Conservation (phyloP, 1,284 basidiomycete genomes). For the Ceratobasidium sp. region DNA sequence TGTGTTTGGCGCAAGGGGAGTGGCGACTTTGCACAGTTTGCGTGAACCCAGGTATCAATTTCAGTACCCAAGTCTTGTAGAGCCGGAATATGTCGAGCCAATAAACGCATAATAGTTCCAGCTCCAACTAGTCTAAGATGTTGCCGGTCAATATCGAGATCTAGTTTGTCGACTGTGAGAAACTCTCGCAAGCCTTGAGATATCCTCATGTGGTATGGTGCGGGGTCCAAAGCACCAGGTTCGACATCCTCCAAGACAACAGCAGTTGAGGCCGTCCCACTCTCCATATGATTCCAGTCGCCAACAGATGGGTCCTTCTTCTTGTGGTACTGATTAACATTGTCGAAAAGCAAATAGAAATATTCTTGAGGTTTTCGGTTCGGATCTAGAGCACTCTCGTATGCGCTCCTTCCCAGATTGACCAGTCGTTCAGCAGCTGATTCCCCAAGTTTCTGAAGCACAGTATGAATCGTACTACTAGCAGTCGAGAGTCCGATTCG, state of each 20-base stretch:
- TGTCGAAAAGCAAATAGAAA: conserved; percentile 13
- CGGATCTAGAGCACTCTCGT: neutral
- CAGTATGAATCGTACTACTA: neutral
- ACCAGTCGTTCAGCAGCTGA: neutral
- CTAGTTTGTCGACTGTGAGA: neutral
- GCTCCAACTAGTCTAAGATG: neutral
- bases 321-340: conserved; percentile 12
- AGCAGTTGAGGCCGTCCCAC: conserved; percentile 21
- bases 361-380: conserved; percentile 1
- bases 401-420: neutral
- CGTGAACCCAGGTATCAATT: neutral
- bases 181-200: neutral
- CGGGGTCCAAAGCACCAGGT: conserved; percentile 16
- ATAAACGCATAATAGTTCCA: too few species aligned
- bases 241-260: conserved; percentile 14
- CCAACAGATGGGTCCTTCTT: neutral
- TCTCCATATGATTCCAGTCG: neutral
- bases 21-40: neutral
- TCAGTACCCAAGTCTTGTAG: neutral
- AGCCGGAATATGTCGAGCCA: neutral
- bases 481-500: conserved; percentile 4
- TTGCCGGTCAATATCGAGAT: neutral
- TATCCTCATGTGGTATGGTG: neutral
- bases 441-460: neutral
- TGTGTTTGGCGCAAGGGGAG: neutral